Base-by-base conservation (phyloP, 805 yeast species). In the Yarrowia hollandica region DNA sequence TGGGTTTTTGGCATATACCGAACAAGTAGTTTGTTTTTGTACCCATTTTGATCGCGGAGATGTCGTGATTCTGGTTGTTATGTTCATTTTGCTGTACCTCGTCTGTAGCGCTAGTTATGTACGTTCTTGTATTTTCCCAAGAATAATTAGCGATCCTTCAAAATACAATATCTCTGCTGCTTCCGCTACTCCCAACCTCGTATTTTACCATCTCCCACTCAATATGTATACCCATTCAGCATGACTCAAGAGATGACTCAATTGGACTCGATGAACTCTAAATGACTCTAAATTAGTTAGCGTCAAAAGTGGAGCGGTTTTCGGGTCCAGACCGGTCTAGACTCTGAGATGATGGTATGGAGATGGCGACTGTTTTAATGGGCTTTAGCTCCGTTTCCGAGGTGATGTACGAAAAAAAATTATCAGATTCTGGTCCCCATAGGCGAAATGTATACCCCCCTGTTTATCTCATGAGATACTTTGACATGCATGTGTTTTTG, bases 301-400 rank as follows among this genome's bases (percentile, higher is more conserved):
- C 23, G 12, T n/a, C 14, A 25, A 22, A 16, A 15, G 5, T 39
- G n/a, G 21, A 15, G 15, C 31, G 12, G 7, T 11, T 41, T 26
- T 41, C 48, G 48, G 48, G 21, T 26, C 48, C 33, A 41, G 23
- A 25, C 33, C 48, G 48, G 48, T 25, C 33, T 41, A 41, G 33
- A 26, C 33, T 26, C 33, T 41, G 7, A 21, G 10, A 15, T 22
- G 42, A 8, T n/a, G 15, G 14, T 6, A 3, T 10, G 11, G 38
- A 9, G 22, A 9, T 11, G n/a, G 23, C 7, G 12, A 18, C n/a
- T n/a, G n/a, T n/a, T n/a, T n/a, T n/a, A n/a, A n/a, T n/a, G n/a
- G 15, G 22, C 2, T 19, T 18, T n/a, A n/a, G 7, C 14, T 7
- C 41, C n/a, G 12, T 19, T 37, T 37, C 1, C 12, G 34, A 9